Evolutionary conservation across 1,284 basidiomycete genomes (phyloP), one percentile per base, ranked within the genome.

Genomic region (Cystobasidium pallidum): DNA sequence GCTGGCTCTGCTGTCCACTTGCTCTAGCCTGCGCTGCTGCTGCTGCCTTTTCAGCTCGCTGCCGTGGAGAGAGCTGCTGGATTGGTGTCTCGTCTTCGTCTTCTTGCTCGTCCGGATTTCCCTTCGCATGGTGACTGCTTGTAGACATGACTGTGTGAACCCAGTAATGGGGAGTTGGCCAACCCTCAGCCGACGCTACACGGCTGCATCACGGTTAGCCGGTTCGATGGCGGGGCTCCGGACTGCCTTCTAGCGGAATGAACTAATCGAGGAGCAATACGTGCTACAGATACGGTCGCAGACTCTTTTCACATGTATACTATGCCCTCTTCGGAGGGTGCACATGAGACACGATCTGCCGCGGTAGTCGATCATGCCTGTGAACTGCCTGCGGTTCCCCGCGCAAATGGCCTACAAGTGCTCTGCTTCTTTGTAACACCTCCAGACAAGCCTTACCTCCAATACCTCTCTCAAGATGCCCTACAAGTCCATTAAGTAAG

Each of bases 31-130:
- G 45, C 26, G 68, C 68, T 17, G 68, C 68, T n/a, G 68, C 68
- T 26, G 68, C 68, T 26, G 61, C 68, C 47, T 58, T 39, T 30
- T 71, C 68, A n/a, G 68, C 68, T 15, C 68, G 41, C 52, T 71
- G 45, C n/a, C 55, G 36, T 30, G 59, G 41, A 32, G 59, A 41
- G n/a, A 58, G 59, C 47, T 41, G 59, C 34, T 39, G 45, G 47
- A 57, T 32, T 7, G 28, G 59, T 36, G 10, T 26, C n/a, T 45
- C 36, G 19, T 55, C 51, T n/a, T 61, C 55, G 41, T 62, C 68
- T 10, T 70, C 68, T 43, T 71, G 57, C 26, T 71, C 68, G 28
- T 71, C 68, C 30, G 62, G 62, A 30, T 43, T 39, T 11, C 39
- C 26, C 36, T 11, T 11, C 26, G 61, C 26, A 8, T 24, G 62